Evolutionary conservation across 2,329 filamentous ascomycete genomes (phyloP), one percentile per base, ranked within the genome.

Genomic region (Teratosphaeria pseudoeucalypti): DNA sequence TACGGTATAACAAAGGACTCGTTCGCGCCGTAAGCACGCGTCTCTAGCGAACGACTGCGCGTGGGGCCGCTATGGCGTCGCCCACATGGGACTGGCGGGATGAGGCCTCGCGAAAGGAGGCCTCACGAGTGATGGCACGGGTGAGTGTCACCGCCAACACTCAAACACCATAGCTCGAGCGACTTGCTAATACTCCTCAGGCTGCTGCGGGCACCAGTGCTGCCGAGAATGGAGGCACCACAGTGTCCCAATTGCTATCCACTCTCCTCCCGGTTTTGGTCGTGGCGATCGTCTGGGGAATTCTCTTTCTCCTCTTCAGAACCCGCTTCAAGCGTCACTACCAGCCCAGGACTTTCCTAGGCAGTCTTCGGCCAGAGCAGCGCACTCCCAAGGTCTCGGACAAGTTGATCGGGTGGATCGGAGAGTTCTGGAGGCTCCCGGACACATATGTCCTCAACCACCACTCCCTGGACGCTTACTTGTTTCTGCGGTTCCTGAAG

Each of bases 391-490:
- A 65, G 32, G 61, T 72, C 14, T 66, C 67, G 3, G 65, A 69
- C 65, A 69, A 70, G 59, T 29, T 74, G 16, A 65, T 72, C 61
- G 69, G 65, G 58, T 81, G 78, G 77, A 63, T 79, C 43, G 70
- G 72, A 29, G 74, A 78, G 0, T 82, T 83, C 67, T 74, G 78
- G 57, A 75, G 76, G 52, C 73, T 85, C 23, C 79, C 82, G 3
- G 92, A 97, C 71, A 85, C 85, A 49, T 90, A 89, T 69, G 84
- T 92, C 29, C 83, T 97, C 26, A 89, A 94, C 69, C 90, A 96
- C 76, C 90, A 92, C 72, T 95, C 91, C 0, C 83, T 99, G 63
- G 92, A 99, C 72, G 89, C 88, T 34, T 97, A 92, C 74, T 85
- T 97, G 57, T 90, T 95, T 72, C 80, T 97, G 32, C 90, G 92